Evolutionary conservation across 257 asterid genomes (phyloP).

Genomic region (Thymus quinquecostatus): DNA sequence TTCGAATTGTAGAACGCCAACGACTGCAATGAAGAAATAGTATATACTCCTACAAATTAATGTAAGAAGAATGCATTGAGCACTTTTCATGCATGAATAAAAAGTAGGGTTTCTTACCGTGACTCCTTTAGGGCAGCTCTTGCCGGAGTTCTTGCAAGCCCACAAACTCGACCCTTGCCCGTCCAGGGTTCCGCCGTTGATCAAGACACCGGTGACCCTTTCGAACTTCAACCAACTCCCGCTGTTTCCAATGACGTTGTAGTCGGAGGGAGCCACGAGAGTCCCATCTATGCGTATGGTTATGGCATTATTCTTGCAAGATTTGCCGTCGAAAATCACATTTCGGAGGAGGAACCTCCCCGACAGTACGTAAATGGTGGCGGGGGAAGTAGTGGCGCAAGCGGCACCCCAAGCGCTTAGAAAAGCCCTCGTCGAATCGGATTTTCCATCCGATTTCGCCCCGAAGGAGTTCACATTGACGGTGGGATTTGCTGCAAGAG

Average conservation of each 20-base stretch:
- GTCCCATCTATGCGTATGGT: slow-evolving; percentile 54
- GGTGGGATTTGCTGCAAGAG: slow-evolving; percentile 34
- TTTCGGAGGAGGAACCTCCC: slow-evolving; percentile 47
- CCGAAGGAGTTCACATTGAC: slow-evolving; percentile 45
- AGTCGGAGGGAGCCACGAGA: slow-evolving; percentile 59
- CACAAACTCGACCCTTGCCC: slow-evolving; percentile 44
- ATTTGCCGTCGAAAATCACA: slow-evolving; percentile 33
- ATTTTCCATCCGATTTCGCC: slow-evolving; percentile 46
- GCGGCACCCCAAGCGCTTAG: slow-evolving; percentile 54
- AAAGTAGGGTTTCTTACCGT: slow-evolving; percentile 21
- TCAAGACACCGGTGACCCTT: slow-evolving; percentile 52
- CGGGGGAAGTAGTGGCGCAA: slow-evolving; percentile 42
- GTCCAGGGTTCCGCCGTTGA: slow-evolving; percentile 58
- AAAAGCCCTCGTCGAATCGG: slow-evolving; percentile 47
- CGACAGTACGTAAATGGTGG: slow-evolving; percentile 49
- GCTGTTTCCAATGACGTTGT: slow-evolving; percentile 38
- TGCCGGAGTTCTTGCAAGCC: slow-evolving; percentile 56
- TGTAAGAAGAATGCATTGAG: neutral
- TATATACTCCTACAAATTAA: neutral
- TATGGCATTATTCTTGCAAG: slow-evolving; percentile 46
- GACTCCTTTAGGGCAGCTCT: slow-evolving; percentile 48
- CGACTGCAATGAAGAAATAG: slow-evolving; percentile 33
- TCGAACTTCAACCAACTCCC: slow-evolving; percentile 57
- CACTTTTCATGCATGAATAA: neutral
- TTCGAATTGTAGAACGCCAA: slow-evolving; percentile 58